Conservation (phyloP, 208 protist genomes). For the Leishmania tarentolae region DNA sequence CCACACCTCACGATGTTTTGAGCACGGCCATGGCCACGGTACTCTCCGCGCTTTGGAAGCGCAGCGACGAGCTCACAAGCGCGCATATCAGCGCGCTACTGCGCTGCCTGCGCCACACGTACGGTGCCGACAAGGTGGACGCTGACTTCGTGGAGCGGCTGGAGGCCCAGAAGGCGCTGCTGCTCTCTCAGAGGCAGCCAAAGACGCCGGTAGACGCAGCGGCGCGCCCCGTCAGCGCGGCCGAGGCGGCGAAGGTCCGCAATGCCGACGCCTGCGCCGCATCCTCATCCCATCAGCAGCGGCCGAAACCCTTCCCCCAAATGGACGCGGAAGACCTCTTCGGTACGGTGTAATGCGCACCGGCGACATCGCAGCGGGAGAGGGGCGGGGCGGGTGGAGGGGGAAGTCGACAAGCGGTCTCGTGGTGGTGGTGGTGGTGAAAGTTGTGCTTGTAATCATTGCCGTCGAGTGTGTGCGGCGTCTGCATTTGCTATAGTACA, state of each 20-base stretch:
- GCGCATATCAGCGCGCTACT: slow-evolving; percentile 59
- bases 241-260: not conserved
- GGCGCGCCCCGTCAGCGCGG: not conserved
- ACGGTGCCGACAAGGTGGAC: slow-evolving; percentile 54
- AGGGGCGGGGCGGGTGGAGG: too few species aligned
- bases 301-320: not conserved
- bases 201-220: not conserved
- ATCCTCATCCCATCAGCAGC: not conserved
- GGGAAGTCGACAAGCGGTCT: too few species aligned
- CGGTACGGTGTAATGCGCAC: not conserved
- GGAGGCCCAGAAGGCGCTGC: slow-evolving; percentile 33
- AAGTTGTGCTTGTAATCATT: too few species aligned
- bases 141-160: slow-evolving; percentile 75
- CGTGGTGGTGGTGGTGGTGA: too few species aligned
- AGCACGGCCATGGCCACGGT: slow-evolving; percentile 39
- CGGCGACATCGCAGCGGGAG: too few species aligned
- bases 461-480: too few species aligned
- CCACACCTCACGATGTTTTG: slow-evolving; percentile 2
- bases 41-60: slow-evolving; percentile 71
- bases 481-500: too few species aligned
- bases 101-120: slow-evolving; percentile 66
- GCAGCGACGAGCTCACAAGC: slow-evolving; percentile 58
- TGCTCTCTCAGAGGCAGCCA: not conserved
- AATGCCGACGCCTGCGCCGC: not conserved
- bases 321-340: slow-evolving; percentile 23